phyloP scores from a whole-genome alignment of 768 basidiomycete genomes.

The Mrakia hoshinonis region DNA sequence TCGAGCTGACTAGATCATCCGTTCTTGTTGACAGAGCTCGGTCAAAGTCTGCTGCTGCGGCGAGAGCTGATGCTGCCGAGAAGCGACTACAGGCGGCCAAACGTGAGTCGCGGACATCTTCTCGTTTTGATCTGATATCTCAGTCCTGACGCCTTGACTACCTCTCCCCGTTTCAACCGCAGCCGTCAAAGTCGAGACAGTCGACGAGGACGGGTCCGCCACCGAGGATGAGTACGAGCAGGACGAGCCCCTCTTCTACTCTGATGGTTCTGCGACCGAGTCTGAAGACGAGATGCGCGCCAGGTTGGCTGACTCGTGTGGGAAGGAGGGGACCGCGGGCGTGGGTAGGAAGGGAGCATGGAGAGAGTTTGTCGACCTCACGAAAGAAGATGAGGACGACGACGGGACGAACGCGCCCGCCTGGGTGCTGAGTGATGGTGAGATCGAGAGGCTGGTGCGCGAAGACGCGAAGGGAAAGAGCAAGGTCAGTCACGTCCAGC shows the following conservation, averaged over 20 bases:
- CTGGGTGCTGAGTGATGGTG: not conserved
- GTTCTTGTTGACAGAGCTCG: not conserved
- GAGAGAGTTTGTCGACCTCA: not conserved
- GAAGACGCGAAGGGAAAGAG: not conserved
- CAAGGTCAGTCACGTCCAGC: not conserved
- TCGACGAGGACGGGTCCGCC: not conserved
- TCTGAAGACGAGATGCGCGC: not conserved
- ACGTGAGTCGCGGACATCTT: not conserved
- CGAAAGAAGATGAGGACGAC: not conserved
- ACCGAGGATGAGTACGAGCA: not conserved
- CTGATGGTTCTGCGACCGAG: not conserved
- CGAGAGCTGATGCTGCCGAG: slow-evolving; percentile 5
- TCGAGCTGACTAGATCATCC: not conserved
- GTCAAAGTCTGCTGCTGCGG: not conserved
- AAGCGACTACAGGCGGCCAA: not conserved
- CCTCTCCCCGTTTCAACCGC: not conserved
- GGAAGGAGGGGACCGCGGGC: not conserved
- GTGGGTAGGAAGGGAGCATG: not conserved
- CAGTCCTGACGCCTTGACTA: not conserved
- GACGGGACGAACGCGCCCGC: not conserved
- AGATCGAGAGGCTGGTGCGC: not conserved
- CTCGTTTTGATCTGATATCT: not conserved
- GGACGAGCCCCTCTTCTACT: not conserved
- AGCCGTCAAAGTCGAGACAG: not conserved
- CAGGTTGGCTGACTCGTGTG: not conserved